Conservation (phyloP, 2,329 filamentous ascomycete genomes). For the Fusarium sp. region DNA sequence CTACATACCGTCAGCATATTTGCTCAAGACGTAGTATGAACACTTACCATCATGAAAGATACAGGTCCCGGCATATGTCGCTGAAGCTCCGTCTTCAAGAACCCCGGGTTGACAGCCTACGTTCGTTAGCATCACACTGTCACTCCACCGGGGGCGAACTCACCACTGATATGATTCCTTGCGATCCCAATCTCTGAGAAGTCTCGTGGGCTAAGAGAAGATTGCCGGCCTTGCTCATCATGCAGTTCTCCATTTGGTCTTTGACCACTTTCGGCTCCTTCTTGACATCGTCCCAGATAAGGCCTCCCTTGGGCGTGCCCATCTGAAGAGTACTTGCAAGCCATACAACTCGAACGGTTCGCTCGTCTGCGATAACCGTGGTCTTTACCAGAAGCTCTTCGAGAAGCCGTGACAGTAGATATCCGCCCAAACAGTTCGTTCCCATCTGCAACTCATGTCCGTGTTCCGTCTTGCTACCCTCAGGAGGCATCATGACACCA, state of each 20-base stretch:
- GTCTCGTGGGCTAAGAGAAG: constrained; percentile 28
- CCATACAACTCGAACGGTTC: constrained; percentile 31
- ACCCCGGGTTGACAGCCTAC: constrained; percentile 35
- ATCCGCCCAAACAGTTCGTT: constrained; percentile 36
- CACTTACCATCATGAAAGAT: constrained; percentile 34
- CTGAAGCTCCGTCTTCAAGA: constrained; percentile 38
- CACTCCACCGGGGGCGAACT: not conserved
- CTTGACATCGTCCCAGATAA: constrained; percentile 28
- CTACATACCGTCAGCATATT: not conserved
- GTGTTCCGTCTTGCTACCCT: constrained; percentile 28
- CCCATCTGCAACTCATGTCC: constrained; percentile 38
- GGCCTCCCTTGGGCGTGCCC: constrained; percentile 28
- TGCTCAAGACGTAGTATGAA: too few species aligned
- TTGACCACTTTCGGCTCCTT: constrained; percentile 22
- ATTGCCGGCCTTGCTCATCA: constrained; percentile 39
- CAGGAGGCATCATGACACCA: constrained; percentile 36
- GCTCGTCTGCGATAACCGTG: not conserved
- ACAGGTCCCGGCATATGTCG: constrained; percentile 30
- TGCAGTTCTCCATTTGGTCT: constrained; percentile 39
- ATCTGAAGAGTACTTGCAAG: constrained; percentile 35
- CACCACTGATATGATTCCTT: constrained; percentile 32
- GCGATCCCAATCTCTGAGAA: constrained; percentile 14
- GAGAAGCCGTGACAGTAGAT: constrained; percentile 22
- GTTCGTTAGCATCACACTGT: not conserved
- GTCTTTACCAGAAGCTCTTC: constrained; percentile 21